Base-by-base conservation (phyloP, 768 basidiomycete genomes). In the Tylopilus plumbeoviolaceoides region DNA sequence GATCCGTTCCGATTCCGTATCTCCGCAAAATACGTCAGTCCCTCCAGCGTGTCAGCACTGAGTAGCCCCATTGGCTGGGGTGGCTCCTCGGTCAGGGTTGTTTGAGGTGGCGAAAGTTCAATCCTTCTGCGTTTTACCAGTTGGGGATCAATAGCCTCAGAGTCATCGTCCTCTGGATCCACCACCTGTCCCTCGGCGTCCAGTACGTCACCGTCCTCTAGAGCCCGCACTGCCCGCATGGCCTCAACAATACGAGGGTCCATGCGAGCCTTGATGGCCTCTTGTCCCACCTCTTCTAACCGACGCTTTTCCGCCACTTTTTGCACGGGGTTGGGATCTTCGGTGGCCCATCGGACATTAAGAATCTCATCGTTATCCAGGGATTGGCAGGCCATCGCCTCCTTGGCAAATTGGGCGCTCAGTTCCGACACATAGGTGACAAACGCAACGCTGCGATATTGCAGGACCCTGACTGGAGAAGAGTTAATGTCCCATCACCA, bases 301-400 rank as follows among this genome's bases (percentile, higher is more conserved):
- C 94, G 77, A 9, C 80, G 77, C 63, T 93, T 89, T 70, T 98
- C 97, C 0, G 82, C 80, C 8, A 88, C 84, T 62, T 94, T 95
- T 57, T 88, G 84, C 0, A 83, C 83, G 1, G 95, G 97, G 67
- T 99, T 99, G 1, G 97, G 97, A 68, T 99, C 97, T 66, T 97
- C 95, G 0, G 95, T 98, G 33, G 97, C 97, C 97, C 97, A 99
- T 44, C 95, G 87, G 48, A 98, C 94, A 70, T 99, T 99, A 55
- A 98, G 79, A 55, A 98, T 94, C 65, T 99, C 97, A 67, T 97
- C 95, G 62, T 92, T 89, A 67, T 98, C 97, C 58, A 98, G 78
- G 17, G 91, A 94, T 71, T 99, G 97, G 70, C 95, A 95, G 15
- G 95, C 92, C 97, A 99, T 99, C 1, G 95, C 84, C 69, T 99